Conservation (phyloP, 306 rosid genomes). For the Crataegus laevigata region DNA sequence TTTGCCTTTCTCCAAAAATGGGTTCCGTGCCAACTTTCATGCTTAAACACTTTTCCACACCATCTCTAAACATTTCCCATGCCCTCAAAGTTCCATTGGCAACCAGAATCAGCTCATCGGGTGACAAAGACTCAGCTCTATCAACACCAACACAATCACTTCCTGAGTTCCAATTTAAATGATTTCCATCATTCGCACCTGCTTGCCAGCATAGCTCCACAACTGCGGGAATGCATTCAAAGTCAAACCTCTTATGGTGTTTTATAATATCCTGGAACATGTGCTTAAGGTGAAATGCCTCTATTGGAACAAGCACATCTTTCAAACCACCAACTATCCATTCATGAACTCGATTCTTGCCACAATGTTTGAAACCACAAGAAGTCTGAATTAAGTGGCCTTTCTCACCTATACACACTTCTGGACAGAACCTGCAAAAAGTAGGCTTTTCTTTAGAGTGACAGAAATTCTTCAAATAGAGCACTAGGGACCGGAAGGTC, state of each 20-base stretch:
- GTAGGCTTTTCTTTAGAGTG: neutral
- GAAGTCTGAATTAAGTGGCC: slow-evolving; percentile 76
- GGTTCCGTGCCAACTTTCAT: slow-evolving; percentile 68
- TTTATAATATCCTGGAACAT: slow-evolving; percentile 67
- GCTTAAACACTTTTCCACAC: slow-evolving; percentile 71
- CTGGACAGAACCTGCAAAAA: slow-evolving; percentile 63
- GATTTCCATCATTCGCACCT: slow-evolving; percentile 39
- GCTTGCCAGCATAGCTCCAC: slow-evolving; percentile 84
- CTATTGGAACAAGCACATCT: slow-evolving; percentile 76
- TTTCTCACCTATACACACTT: slow-evolving; percentile 57
- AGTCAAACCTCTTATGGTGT: slow-evolving; percentile 73
- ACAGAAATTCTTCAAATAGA: neutral
- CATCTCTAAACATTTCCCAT: slow-evolving; percentile 68
- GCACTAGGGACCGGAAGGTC: neutral
- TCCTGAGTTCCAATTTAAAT: slow-evolving; percentile 31
- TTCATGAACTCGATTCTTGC: slow-evolving; percentile 66
- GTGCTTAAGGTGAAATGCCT: slow-evolving; percentile 57
- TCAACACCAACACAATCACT: slow-evolving; percentile 17
- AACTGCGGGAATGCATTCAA: slow-evolving; percentile 73
- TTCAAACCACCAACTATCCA: slow-evolving; percentile 59
- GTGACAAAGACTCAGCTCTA: slow-evolving; percentile 34
- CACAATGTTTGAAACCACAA: slow-evolving; percentile 52
- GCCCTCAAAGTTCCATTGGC: slow-evolving; percentile 58
- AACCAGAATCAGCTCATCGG: slow-evolving; percentile 31
- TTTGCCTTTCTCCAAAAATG: slow-evolving; percentile 79